Percentiles rank a stretch among this genome's conserved stretches.
Conservation (phyloP, 805 yeast species). For the Zygosaccharomyces lentus region DNA sequence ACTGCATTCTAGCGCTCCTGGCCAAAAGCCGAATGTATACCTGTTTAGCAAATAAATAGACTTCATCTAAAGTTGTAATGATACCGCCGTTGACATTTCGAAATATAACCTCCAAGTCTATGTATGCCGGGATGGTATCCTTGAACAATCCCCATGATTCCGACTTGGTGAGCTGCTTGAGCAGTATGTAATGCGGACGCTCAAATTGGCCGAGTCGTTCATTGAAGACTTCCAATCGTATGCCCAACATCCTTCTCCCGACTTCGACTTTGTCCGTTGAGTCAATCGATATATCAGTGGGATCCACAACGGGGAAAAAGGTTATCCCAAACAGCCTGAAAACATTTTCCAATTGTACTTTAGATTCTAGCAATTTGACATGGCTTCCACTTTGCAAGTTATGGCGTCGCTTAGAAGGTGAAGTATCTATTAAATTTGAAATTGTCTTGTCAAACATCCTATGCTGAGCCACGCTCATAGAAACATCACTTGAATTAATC, state of each 20-base stretch:
- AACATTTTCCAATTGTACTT: conserved; percentile 32
- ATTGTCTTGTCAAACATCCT: conserved; percentile 28
- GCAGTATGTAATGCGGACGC: conserved; percentile 36
- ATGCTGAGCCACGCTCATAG: conserved; percentile 13
- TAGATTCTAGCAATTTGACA: background rate
- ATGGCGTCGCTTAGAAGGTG: conserved; percentile 30
- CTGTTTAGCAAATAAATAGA: conserved; percentile 29
- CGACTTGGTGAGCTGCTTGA: conserved; percentile 29
- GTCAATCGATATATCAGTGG: conserved; percentile 25
- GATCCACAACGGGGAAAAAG: conserved; percentile 38
- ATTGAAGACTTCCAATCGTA: conserved; percentile 40
- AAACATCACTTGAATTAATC: background rate
- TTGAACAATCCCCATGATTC: conserved; percentile 35
- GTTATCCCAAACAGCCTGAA: conserved; percentile 40
- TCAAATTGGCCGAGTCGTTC: conserved; percentile 29
- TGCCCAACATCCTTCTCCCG: conserved; percentile 32
- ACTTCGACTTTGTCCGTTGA: conserved; percentile 14
- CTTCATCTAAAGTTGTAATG: conserved; percentile 15
- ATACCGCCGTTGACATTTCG: conserved; percentile 16
- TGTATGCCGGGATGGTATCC: conserved; percentile 37
- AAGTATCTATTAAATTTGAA: conserved; percentile 21
- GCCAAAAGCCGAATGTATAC: conserved; percentile 21
- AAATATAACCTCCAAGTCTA: conserved; percentile 21
- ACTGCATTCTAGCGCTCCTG: conserved; percentile 14
- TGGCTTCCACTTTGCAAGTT: conserved; percentile 3